These are phyloP conservation scores for Aspergillus nomiae DNA, from an alignment of 2,329 filamentous ascomycete genomes.

Conservation along the genomic window DNA sequence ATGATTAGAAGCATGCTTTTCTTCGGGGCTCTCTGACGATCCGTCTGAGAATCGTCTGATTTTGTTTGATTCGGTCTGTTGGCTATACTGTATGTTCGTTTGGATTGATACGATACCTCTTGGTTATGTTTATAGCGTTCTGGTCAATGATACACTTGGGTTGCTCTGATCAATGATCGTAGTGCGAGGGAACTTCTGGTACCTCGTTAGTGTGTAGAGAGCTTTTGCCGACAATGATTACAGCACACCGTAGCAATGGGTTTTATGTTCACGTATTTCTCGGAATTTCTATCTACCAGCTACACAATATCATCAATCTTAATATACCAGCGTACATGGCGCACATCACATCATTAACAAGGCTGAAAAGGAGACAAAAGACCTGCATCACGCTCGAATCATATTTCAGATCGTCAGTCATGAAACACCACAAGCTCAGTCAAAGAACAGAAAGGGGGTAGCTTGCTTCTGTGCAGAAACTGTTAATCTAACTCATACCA, in stretches of 20 bases:
- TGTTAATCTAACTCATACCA: background rate
- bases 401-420: slow-evolving; percentile 21
- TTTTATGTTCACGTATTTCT: background rate
- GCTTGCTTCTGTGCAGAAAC: background rate
- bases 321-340: background rate
- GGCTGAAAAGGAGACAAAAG: background rate
- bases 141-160: background rate
- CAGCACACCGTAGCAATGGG: background rate
- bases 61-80: background rate
- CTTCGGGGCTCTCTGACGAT: background rate
- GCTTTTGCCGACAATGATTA: background rate
- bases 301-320: background rate
- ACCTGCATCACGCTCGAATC: slow-evolving; percentile 8
- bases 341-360: background rate
- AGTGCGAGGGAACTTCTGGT: background rate
- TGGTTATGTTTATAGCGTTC: slow-evolving; percentile 6
- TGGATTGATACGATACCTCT: slow-evolving; percentile 16
- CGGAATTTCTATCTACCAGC: background rate
- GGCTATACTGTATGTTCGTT: background rate
- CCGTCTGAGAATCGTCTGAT: background rate
- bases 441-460: background rate
- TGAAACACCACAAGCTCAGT: slow-evolving; percentile 11
- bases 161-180: background rate
- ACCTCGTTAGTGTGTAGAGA: background rate
- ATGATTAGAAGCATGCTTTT: background rate